Conservation (phyloP, 768 basidiomycete genomes). For the Calocybe cyanea region DNA sequence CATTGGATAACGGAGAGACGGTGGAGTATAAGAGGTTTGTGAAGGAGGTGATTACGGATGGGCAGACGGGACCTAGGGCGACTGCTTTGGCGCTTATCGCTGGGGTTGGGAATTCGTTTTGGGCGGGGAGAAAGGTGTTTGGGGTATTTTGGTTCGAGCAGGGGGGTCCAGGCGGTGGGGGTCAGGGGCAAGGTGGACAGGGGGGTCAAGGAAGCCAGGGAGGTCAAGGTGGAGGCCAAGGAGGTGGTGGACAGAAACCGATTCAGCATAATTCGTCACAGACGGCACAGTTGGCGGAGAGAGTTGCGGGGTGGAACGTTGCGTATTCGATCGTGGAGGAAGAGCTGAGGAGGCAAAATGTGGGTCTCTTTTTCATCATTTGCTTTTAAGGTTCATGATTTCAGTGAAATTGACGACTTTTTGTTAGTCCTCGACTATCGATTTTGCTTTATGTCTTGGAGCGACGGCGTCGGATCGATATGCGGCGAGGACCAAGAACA, state of each 20-base stretch:
- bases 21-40: constrained; percentile 93
- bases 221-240: no score
- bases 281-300: constrained; percentile 83
- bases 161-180: constrained; percentile 9
- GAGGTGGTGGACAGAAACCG: constrained; percentile 43
- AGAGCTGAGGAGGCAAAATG: constrained; percentile 93
- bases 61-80: constrained; percentile 88
- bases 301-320: constrained; percentile 89
- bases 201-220: no score
- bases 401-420: constrained; percentile 13
- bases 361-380: constrained; percentile 40
- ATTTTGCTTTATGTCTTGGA: constrained; percentile 91
- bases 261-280: constrained; percentile 72
- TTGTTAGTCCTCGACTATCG: constrained; percentile 90
- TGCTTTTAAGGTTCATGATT: no score
- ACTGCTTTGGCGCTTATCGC: constrained; percentile 87
- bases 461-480: constrained; percentile 81
- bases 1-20: constrained; percentile 93
- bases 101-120: constrained; percentile 74
- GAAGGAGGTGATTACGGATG: constrained; percentile 95
- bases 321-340: constrained; percentile 83
- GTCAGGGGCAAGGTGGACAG: no score
- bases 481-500: constrained; percentile 77
- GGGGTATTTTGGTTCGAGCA: constrained; percentile 75
- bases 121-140: constrained; percentile 72